These are phyloP conservation scores for Bipolaris zeicola DNA, from an alignment of 2,329 filamentous ascomycete species.

Conservation along the genomic window DNA sequence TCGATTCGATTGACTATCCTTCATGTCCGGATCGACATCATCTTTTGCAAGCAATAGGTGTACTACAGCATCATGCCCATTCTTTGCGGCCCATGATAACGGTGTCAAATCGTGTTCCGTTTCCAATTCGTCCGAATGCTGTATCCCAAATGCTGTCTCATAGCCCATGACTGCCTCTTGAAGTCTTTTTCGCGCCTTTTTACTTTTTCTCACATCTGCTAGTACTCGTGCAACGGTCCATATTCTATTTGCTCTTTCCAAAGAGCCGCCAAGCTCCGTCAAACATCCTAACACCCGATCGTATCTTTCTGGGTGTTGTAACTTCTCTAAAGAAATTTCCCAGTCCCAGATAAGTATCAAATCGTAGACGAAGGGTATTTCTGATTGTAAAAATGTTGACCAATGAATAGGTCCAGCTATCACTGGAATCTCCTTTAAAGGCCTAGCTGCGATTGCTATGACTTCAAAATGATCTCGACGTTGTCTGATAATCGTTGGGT, in stretches of 20 bases:
- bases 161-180: constrained; percentile 6
- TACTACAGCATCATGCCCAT: constrained; percentile 9
- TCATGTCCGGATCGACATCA: constrained; percentile 6
- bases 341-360: neutral
- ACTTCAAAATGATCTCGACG: constrained; percentile 2
- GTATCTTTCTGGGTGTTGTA: neutral
- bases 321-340: neutral
- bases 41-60: constrained; percentile 8
- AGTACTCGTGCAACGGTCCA: neutral
- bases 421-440: neutral
- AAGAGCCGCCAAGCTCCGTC: neutral
- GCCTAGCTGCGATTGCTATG: neutral
- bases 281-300: neutral
- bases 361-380: neutral
- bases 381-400: neutral
- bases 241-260: neutral
- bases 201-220: neutral
- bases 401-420: neutral
- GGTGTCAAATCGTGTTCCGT: constrained; percentile 6
- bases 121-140: constrained; percentile 7
- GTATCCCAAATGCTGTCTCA: constrained; percentile 1
- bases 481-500: constrained; percentile 16
- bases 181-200: constrained; percentile 7
- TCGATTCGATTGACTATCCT: neutral
- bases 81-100: constrained; percentile 12